Evolutionary conservation across 2,329 filamentous ascomycete genomes (phyloP).

Genomic region (Hypoxylon sp.): DNA sequence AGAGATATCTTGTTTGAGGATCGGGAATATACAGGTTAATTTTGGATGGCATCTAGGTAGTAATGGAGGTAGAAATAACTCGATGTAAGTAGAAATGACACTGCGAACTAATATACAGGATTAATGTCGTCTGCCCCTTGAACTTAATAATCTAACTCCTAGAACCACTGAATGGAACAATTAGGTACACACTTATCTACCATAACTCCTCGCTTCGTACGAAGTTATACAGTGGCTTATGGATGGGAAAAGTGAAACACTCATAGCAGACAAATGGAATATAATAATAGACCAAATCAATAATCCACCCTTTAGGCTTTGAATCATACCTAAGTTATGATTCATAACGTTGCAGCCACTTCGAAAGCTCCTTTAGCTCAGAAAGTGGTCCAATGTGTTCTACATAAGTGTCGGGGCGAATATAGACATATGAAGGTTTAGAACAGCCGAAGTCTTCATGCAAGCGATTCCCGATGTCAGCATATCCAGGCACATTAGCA

Average conservation of each 20-base stretch:
- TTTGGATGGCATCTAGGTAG: too few species aligned
- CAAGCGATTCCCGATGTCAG: constrained; percentile 46
- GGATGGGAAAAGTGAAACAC: not conserved
- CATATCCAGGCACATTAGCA: constrained; percentile 32
- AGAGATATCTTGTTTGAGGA: too few species aligned
- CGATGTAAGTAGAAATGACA: not conserved
- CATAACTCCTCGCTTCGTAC: constrained; percentile 12
- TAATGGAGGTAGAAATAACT: too few species aligned
- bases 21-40: too few species aligned
- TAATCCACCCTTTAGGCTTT: not conserved
- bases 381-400: constrained; percentile 50
- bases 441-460: constrained; percentile 48
- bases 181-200: not conserved
- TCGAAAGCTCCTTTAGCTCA: constrained; percentile 30
- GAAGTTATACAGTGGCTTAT: not conserved
- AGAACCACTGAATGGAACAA: not conserved
- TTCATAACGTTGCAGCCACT: constrained; percentile 28
- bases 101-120: not conserved
- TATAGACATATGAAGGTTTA: constrained; percentile 46
- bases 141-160: not conserved
- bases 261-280: not conserved
- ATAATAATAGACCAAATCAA: not conserved
- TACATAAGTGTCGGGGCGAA: constrained; percentile 52
- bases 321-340: not conserved
- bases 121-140: not conserved